Evolutionary conservation across 805 yeast species (phyloP).

Genomic region (Candida germanica): DNA sequence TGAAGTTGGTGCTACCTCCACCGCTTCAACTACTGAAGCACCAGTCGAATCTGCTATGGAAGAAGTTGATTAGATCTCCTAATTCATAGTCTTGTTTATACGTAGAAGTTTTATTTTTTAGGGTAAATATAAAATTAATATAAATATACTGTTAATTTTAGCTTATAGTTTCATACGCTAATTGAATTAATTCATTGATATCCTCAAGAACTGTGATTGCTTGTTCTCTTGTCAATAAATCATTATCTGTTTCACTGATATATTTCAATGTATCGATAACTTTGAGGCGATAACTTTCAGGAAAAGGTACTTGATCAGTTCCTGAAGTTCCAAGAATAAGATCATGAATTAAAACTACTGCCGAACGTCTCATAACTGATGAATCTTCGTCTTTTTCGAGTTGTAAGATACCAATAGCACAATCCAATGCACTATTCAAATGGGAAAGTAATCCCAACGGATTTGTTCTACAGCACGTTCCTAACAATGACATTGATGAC

Average conservation of each 20-base stretch:
- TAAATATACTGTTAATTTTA: not conserved
- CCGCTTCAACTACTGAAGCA: slow-evolving; percentile 53
- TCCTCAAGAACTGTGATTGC: slow-evolving; percentile 35
- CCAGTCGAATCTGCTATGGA: slow-evolving; percentile 96
- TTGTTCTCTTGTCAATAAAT: slow-evolving; percentile 59
- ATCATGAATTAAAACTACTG: slow-evolving; percentile 66
- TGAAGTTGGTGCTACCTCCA: slow-evolving; percentile 48
- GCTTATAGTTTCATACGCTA: slow-evolving; percentile 13
- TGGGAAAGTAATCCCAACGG: slow-evolving; percentile 50
- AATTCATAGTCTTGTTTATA: slow-evolving; percentile 9
- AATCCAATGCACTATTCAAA: slow-evolving; percentile 63
- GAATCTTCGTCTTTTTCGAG: slow-evolving; percentile 46
- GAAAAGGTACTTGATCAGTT: slow-evolving; percentile 48
- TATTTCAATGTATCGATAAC: slow-evolving; percentile 44
- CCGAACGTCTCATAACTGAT: slow-evolving; percentile 70
- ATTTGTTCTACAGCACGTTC: slow-evolving; percentile 59
- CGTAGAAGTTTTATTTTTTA: slow-evolving; percentile 5
- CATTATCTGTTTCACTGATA: slow-evolving; percentile 47
- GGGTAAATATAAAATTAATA: slow-evolving; percentile 8
- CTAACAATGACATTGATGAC: slow-evolving; percentile 87
- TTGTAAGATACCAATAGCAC: slow-evolving; percentile 70
- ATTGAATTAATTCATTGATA: slow-evolving; percentile 24
- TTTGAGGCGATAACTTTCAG: slow-evolving; percentile 45
- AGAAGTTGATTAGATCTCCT: slow-evolving; percentile 79
- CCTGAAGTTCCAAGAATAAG: slow-evolving; percentile 46